These are phyloP conservation scores for Cyberlindnera nakhonratchasimensis DNA, from an alignment of 805 yeast genomes.

Conservation along the genomic window DNA sequence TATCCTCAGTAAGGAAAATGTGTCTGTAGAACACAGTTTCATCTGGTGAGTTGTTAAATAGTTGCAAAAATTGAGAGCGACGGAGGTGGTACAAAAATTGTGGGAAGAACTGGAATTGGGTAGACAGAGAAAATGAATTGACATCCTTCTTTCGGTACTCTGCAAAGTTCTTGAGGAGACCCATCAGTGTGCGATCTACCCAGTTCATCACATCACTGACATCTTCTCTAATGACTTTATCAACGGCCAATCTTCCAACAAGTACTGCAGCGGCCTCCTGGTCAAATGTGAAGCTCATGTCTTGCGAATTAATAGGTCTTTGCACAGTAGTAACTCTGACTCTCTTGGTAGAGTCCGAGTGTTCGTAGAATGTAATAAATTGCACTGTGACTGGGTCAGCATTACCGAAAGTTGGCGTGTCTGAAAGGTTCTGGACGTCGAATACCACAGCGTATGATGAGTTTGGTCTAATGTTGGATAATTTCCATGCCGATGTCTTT, in stretches of 20 bases:
- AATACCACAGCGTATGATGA: constrained; percentile 57
- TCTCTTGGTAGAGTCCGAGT: constrained; percentile 53
- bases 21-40: constrained; percentile 98
- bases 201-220: constrained; percentile 92
- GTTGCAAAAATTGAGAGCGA: constrained; percentile 93
- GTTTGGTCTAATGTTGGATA: constrained; percentile 52
- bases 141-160: constrained; percentile 88
- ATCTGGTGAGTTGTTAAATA: constrained; percentile 97
- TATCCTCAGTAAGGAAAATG: constrained; percentile 85
- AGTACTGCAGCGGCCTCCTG: constrained; percentile 98
- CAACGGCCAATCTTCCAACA: constrained; percentile 87
- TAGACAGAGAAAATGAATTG: constrained; percentile 74
- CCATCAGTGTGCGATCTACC: constrained; percentile 89
- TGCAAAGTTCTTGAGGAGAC: constrained; percentile 89
- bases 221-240: constrained; percentile 77
- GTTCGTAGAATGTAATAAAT: constrained; percentile 59
- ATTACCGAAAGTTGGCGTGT: constrained; percentile 10
- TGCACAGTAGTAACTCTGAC: constrained; percentile 59
- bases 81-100: constrained; percentile 95
- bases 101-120: constrained; percentile 83
- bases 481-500: constrained; percentile 56
- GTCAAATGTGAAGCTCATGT: constrained; percentile 56
- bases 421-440: constrained; percentile 37
- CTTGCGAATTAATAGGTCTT: constrained; percentile 40
- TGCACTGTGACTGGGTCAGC: constrained; percentile 39